phyloP scores from a whole-genome alignment of 768 basidiomycete genomes.

The Amanita polypyramis region DNA sequence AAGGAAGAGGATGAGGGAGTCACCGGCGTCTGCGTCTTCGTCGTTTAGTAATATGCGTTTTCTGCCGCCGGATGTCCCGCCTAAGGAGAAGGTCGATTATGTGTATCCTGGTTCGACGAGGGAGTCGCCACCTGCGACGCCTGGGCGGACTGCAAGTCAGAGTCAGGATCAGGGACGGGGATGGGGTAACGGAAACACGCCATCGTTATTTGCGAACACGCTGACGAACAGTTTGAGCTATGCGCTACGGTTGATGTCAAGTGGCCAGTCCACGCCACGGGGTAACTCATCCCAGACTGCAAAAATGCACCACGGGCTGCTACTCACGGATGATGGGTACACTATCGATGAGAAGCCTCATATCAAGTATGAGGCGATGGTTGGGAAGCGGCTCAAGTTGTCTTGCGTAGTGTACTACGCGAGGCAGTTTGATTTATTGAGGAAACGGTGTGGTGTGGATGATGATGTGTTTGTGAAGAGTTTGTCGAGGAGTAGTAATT shows the following conservation, averaged over 20 bases:
- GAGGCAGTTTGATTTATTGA: conserved; percentile 62
- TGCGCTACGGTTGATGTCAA: conserved; percentile 52
- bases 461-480: conserved; percentile 52
- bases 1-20: too few relatives aligned
- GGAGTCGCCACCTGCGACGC: conserved; percentile 7
- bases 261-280: conserved; percentile 20
- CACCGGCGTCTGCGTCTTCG: background rate
- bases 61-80: conserved; percentile 13
- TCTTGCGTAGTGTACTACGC: conserved; percentile 81
- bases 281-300: conserved; percentile 20
- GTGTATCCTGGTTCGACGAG: conserved; percentile 1
- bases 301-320: conserved; percentile 40
- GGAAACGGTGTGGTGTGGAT: conserved; percentile 59
- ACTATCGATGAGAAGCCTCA: conserved; percentile 65
- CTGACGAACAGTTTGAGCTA: conserved; percentile 42
- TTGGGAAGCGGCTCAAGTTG: conserved; percentile 65
- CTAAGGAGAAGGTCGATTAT: conserved; percentile 12
- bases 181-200: conserved; percentile 10
- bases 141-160: background rate
- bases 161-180: background rate
- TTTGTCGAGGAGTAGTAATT: conserved; percentile 47
- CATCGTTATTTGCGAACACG: conserved; percentile 34
- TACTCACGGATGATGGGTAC: conserved; percentile 29
- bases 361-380: conserved; percentile 74
- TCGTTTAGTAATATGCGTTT: conserved; percentile 19